Base-by-base conservation (phyloP, 1,284 basidiomycete species). In the Cystobasidium slooffiae region DNA sequence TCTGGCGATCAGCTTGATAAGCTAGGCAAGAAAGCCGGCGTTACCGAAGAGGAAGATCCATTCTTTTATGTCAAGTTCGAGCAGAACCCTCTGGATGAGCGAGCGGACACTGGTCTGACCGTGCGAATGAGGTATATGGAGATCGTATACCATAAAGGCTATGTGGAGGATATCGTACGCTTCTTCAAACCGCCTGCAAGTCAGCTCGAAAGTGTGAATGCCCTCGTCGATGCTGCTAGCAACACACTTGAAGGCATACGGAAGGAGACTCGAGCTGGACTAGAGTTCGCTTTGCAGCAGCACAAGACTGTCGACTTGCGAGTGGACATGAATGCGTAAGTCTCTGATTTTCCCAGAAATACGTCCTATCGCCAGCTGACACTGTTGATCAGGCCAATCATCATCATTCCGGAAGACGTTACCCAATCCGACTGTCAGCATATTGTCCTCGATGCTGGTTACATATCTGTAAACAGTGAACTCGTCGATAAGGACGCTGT, bases 261-360 rank as follows among this genome's bases (percentile, higher is more conserved):
- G 68, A 95, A 96, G 81, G 94, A 99, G 81, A 99, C 97, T 0
- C 85, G 97, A 74, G 93, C 94, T 0, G 94, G 97, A 6, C 85
- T 99, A 61, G 97, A 99, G 83, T 92, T 91, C 83, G 97, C 96
- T 0, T 84, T 99, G 46, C 89, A 94, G 82, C 89, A 88, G 18
- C 94, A 97, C 85, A 96, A 96, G 85, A 99, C 96, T 0, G 86
- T 99, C 61, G 96, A 99, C 81, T 86, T 99, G 43, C 91, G 93
- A 78, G 89, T 99, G 84, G 96, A 99, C 80, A 88, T 99, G 86
- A 93, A 97, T 80, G 94, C 97, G 79, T 80, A 18, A 73, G 79
- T 72, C 1, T 18, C n/a, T 12, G 31, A 24, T 63, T 24, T 5
- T 51, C 3, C 51, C 41, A 41, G 12, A 6, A 14, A 12, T 8